Conservation (phyloP, 768 basidiomycete species). For the Mycena capillaripes region DNA sequence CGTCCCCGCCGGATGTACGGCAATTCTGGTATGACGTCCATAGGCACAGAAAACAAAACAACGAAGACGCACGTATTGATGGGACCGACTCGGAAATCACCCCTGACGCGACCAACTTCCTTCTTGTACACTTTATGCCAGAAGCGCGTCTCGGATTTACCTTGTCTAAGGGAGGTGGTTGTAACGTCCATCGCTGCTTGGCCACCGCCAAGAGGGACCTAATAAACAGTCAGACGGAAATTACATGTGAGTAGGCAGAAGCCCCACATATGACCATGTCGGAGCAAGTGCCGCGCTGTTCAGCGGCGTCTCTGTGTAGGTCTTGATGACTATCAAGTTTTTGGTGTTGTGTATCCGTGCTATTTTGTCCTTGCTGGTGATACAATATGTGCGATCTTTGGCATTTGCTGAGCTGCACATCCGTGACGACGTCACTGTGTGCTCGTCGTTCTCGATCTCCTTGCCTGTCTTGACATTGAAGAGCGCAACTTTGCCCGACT, state of each 20-base stretch:
- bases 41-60: slow-evolving; percentile 4
- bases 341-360: slow-evolving; percentile 95
- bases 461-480: slow-evolving; percentile 92
- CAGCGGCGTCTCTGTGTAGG: slow-evolving; percentile 93
- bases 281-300: slow-evolving; percentile 94
- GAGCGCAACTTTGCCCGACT: slow-evolving; percentile 95
- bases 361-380: slow-evolving; percentile 97
- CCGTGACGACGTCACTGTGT: slow-evolving; percentile 89
- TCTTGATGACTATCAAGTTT: slow-evolving; percentile 92
- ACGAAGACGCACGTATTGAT: slow-evolving; percentile 87
- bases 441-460: slow-evolving; percentile 85
- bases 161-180: slow-evolving; percentile 92
- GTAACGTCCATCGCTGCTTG: slow-evolving; percentile 99
- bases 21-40: slow-evolving; percentile 71
- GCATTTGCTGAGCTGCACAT: slow-evolving; percentile 90
- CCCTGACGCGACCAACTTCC: slow-evolving; percentile 97
- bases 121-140: slow-evolving; percentile 98
- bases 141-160: slow-evolving; percentile 98
- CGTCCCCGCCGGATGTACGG: slow-evolving; percentile 90
- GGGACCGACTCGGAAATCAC: slow-evolving; percentile 97
- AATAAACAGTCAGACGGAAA: background rate
- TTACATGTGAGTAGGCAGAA: background rate
- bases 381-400: slow-evolving; percentile 96
- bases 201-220: slow-evolving; percentile 95
- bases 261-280: slow-evolving; percentile 83